Conservation (phyloP, 345 rosid species). For the Triadica sebifera region DNA sequence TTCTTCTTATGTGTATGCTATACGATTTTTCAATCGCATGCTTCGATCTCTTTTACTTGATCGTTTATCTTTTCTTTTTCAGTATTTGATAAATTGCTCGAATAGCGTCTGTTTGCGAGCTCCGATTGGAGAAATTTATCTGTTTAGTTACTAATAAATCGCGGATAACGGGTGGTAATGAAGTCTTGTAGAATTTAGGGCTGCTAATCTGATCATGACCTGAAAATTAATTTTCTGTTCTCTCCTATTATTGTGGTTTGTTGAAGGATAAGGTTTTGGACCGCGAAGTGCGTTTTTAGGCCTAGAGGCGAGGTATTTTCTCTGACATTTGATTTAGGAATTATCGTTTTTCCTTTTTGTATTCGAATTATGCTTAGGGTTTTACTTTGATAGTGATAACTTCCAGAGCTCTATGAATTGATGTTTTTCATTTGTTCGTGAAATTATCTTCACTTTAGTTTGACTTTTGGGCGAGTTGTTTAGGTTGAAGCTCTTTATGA, state of each 20-base stretch:
- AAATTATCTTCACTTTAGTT: not conserved
- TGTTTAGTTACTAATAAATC: not conserved
- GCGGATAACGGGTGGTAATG: not conserved
- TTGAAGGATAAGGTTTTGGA: not conserved
- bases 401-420: not conserved
- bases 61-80: not conserved
- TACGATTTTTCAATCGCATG: not conserved
- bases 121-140: not conserved
- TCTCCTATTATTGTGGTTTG: not conserved
- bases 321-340: not conserved
- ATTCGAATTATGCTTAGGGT: constrained; percentile 5
- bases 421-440: not conserved
- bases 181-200: not conserved
- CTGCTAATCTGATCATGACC: not conserved
- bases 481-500: not conserved
- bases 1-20: too few relatives aligned
- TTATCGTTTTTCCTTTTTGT: not conserved
- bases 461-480: not conserved
- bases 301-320: not conserved
- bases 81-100: not conserved
- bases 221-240: not conserved
- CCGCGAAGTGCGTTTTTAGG: not conserved
- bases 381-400: not conserved
- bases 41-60: not conserved
- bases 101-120: not conserved